phyloP scores from a whole-genome alignment of 306 rosid species.

The Rosa lucieae region DNA sequence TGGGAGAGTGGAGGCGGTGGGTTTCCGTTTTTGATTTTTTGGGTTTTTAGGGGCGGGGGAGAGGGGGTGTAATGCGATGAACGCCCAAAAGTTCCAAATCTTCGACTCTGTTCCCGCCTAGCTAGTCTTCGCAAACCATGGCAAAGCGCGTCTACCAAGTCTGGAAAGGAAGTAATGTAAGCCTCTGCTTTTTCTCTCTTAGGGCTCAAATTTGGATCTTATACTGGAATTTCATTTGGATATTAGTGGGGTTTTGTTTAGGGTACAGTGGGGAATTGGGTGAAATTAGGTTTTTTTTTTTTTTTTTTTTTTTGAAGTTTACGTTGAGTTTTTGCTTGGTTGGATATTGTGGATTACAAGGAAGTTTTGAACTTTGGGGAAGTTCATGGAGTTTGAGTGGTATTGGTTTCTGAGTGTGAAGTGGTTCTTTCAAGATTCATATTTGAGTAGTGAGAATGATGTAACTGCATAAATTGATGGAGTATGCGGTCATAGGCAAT shows the following conservation, averaged over 20 bases:
- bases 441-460: neutral
- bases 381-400: constrained; percentile 1
- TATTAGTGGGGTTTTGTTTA: constrained; percentile 22
- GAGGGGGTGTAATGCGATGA: constrained; percentile 32
- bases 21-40: constrained; percentile 15
- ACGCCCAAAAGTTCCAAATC: constrained; percentile 38
- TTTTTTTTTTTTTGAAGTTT: neutral
- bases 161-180: constrained; percentile 96
- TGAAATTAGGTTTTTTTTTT: constrained; percentile 13
- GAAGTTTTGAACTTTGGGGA: neutral
- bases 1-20: constrained; percentile 18
- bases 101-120: constrained; percentile 37
- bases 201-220: constrained; percentile 15
- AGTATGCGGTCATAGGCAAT: neutral
- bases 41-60: constrained; percentile 1
- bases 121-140: constrained; percentile 46
- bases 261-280: neutral
- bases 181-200: constrained; percentile 23
- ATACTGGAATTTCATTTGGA: constrained; percentile 24
- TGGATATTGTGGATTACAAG: neutral
- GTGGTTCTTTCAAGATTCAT: too few relatives aligned
- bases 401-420: neutral
- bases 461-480: neutral
- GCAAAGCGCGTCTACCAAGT: constrained; percentile 91
- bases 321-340: too few relatives aligned